Evolutionary conservation across 495 filamentous ascomycete genomes (phyloP), one percentile per base, ranked within the genome.

Genomic region (Penicillium parvum): DNA sequence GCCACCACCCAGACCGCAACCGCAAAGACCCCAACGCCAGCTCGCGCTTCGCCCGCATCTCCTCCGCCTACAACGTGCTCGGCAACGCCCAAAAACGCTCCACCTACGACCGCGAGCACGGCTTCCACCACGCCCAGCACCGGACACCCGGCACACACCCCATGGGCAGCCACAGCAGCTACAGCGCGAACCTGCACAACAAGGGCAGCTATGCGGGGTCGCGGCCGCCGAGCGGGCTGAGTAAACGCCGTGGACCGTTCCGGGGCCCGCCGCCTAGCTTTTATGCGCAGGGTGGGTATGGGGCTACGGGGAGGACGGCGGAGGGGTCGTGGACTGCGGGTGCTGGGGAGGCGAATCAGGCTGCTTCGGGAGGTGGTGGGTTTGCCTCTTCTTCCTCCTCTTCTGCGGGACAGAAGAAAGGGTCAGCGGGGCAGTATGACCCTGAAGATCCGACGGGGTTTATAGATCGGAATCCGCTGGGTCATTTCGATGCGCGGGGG

Each of bases 1-100:
- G 70, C 37, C 85, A 96, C 79, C 92, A 98, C 72, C 92, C 92
- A 10, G 92, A 98, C 78, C 83, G 77, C 65, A 92, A 97, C 74
- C 86, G 75, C 43, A 35, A 68, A 45, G 83, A 95, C 68, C 83
- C 86, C 1, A 60, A 72, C 47, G 86, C 92, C 43, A 69, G 82
- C 15, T 57, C 73, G 23, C 86, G 84, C 60, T 98, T 98, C 77
- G 79, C 90, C 66, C 70, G 76, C 46, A 86, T 98, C 60, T 83
- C 77, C 63, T 83, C 90, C 60, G 91, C 92, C 55, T 96, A 97
- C 75, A 73, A 83, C 35, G 61, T 83, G 30, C 87, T 98, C 32
- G 73, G 77, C 35, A 78, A 82, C 57, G 66, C 81, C 29, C 66
- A 76, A 11, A 89, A 86, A 53, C 88, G 90, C 54, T 67, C 78